A percentile compares a stretch with the other conserved stretches of the same genome.
phyloP scores from a whole-genome alignment of 179 eudicot species.

The Camellia oleifera region DNA sequence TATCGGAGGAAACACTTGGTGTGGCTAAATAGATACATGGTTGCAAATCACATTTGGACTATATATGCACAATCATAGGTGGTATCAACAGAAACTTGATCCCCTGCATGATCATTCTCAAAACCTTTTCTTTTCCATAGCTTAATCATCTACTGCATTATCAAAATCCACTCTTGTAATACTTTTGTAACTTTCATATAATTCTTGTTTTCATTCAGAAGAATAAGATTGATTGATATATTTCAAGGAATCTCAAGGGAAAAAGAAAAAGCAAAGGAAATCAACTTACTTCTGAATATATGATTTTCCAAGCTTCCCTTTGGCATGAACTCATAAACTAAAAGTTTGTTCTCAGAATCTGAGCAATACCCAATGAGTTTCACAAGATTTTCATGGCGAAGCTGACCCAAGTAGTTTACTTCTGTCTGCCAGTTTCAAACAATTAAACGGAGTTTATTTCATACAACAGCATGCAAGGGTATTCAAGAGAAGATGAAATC shows the following conservation, averaged over 20 bases:
- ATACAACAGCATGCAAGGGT: background rate
- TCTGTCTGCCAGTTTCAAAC: constrained; percentile 44
- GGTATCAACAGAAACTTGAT: background rate
- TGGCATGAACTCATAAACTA: constrained; percentile 62
- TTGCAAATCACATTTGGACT: background rate
- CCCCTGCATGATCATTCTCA: background rate
- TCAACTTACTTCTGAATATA: constrained; percentile 52
- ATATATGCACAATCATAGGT: background rate
- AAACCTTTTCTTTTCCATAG: background rate
- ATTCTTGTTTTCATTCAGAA: background rate
- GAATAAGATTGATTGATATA: background rate
- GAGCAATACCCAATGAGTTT: constrained; percentile 64
- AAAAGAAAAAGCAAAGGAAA: background rate
- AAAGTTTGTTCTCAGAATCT: constrained; percentile 39
- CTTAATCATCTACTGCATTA: background rate
- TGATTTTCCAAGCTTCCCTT: constrained; percentile 68
- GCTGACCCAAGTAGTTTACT: constrained; percentile 53
- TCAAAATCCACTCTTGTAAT: background rate
- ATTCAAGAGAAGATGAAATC: background rate
- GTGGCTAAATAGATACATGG: background rate
- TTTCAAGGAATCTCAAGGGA: background rate
- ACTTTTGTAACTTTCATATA: background rate
- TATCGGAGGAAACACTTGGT: background rate
- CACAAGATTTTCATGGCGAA: constrained; percentile 56
- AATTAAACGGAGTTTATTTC: constrained; percentile 6